phyloP scores from a whole-genome alignment of 768 basidiomycete species.

The Filobasidium floriforme region DNA sequence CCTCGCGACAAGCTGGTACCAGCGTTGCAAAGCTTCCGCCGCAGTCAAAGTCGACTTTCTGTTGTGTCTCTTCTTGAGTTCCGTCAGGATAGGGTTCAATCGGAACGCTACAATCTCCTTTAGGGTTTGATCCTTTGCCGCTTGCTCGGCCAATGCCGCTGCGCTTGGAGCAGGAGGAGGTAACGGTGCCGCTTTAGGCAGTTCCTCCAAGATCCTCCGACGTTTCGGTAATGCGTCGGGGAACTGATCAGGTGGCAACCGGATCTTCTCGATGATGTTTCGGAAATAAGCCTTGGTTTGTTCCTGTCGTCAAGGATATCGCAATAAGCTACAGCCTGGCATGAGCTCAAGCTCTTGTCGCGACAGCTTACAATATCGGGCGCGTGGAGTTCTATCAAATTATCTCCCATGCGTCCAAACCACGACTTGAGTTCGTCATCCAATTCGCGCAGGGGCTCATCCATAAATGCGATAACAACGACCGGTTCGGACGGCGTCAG shows the following conservation, averaged over 20 bases:
- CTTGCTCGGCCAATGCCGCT: slow-evolving; percentile 72
- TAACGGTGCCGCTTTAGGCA: slow-evolving; percentile 81
- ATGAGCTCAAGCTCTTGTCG: too few species aligned
- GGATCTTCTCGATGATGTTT: slow-evolving; percentile 60
- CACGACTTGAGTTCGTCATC: slow-evolving; percentile 77
- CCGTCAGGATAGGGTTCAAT: slow-evolving; percentile 79
- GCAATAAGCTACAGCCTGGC: neutral
- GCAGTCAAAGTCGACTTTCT: slow-evolving; percentile 22
- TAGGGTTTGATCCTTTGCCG: slow-evolving; percentile 68
- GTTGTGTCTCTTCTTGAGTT: slow-evolving; percentile 68
- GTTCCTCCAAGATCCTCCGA: slow-evolving; percentile 72
- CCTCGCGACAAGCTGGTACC: neutral
- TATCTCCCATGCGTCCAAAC: slow-evolving; percentile 73
- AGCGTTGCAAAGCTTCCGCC: slow-evolving; percentile 1
- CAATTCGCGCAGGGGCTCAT: slow-evolving; percentile 62
- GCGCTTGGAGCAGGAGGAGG: slow-evolving; percentile 74
- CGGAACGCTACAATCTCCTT: slow-evolving; percentile 77
- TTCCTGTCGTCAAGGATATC: slow-evolving; percentile 23
- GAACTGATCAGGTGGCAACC: slow-evolving; percentile 73
- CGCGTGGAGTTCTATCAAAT: slow-evolving; percentile 57
- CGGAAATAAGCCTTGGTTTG: slow-evolving; percentile 71
- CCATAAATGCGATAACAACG: slow-evolving; percentile 81
- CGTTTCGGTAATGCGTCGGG: slow-evolving; percentile 77
- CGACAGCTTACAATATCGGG: slow-evolving; percentile 46
- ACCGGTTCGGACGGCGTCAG: slow-evolving; percentile 86